Percentiles rank a stretch among this genome's conserved stretches.
Conservation (phyloP, 129 eudicot genomes). For the Apium graveolens region DNA sequence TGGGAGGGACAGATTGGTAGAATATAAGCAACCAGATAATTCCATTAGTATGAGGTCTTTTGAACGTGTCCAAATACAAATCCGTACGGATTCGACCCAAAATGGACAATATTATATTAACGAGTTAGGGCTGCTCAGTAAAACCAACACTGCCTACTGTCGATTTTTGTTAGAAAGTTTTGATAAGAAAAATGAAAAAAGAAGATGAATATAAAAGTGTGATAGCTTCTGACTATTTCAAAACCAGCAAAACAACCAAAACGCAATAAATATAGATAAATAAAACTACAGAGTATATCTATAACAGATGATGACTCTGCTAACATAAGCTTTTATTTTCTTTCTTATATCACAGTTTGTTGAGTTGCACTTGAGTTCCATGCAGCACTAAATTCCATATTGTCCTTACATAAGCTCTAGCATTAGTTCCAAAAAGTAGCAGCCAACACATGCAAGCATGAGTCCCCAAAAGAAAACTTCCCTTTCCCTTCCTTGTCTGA, state of each 20-base stretch:
- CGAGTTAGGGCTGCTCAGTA: too few species aligned
- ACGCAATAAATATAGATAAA: background rate
- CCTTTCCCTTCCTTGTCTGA: background rate
- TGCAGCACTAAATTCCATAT: background rate
- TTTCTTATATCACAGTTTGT: background rate
- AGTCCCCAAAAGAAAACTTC: background rate
- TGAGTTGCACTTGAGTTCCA: background rate
- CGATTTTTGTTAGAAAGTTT: too few species aligned
- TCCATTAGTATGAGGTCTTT: too few species aligned
- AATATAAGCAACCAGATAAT: too few species aligned
- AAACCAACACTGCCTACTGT: too few species aligned
- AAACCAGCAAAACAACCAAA: background rate
- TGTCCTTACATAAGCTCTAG: background rate
- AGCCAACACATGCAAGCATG: constrained; percentile 3
- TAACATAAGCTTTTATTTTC: background rate
- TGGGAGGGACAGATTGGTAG: too few species aligned
- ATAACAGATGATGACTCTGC: background rate
- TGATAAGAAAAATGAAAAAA: too few species aligned
- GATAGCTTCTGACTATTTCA: background rate
- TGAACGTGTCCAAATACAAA: too few species aligned
- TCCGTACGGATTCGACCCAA: too few species aligned
- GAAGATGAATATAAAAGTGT: background rate
- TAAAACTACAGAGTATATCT: background rate
- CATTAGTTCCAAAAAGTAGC: background rate
- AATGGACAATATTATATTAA: too few species aligned